These are phyloP conservation scores for Amanita pallidorosea DNA, from an alignment of 768 basidiomycete genomes.

Conservation along the genomic window DNA sequence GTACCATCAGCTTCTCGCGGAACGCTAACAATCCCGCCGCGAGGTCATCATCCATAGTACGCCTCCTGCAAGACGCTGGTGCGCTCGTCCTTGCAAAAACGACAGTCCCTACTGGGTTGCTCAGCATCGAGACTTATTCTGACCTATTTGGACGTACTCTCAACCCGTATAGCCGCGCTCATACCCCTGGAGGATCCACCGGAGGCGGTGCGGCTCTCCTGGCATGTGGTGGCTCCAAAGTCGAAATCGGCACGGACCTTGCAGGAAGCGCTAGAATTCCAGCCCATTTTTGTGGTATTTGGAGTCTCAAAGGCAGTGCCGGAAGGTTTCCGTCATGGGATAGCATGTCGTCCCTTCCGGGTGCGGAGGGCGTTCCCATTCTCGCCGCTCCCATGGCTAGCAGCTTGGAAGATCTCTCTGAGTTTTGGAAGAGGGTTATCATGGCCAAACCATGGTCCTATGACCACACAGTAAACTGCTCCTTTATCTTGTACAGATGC, in stretches of 20 bases:
- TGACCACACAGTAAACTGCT: slow-evolving; percentile 42
- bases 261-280: slow-evolving; percentile 68
- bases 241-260: slow-evolving; percentile 66
- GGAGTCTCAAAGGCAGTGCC: slow-evolving; percentile 49
- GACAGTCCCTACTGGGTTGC: slow-evolving; percentile 43
- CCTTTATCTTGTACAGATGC: slow-evolving; percentile 5
- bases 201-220: slow-evolving; percentile 63
- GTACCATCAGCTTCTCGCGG: slow-evolving; percentile 50
- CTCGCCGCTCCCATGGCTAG: slow-evolving; percentile 51
- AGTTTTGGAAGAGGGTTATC: slow-evolving; percentile 56
- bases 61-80: slow-evolving; percentile 48
- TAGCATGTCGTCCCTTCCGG: slow-evolving; percentile 32
- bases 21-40: slow-evolving; percentile 32
- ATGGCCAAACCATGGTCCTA: slow-evolving; percentile 57
- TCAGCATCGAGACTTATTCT: slow-evolving; percentile 46
- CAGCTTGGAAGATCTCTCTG: slow-evolving; percentile 49
- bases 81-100: slow-evolving; percentile 59
- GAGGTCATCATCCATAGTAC: slow-evolving; percentile 42
- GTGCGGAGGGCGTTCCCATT: slow-evolving; percentile 46
- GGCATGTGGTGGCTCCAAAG: slow-evolving; percentile 51
- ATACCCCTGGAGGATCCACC: slow-evolving; percentile 52
- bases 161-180: slow-evolving; percentile 49
- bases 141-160: slow-evolving; percentile 51
- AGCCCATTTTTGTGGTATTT: slow-evolving; percentile 64
- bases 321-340: slow-evolving; percentile 49